phyloP scores from a whole-genome alignment of 1,284 basidiomycete genomes.

The Neolentinus lepideus region DNA sequence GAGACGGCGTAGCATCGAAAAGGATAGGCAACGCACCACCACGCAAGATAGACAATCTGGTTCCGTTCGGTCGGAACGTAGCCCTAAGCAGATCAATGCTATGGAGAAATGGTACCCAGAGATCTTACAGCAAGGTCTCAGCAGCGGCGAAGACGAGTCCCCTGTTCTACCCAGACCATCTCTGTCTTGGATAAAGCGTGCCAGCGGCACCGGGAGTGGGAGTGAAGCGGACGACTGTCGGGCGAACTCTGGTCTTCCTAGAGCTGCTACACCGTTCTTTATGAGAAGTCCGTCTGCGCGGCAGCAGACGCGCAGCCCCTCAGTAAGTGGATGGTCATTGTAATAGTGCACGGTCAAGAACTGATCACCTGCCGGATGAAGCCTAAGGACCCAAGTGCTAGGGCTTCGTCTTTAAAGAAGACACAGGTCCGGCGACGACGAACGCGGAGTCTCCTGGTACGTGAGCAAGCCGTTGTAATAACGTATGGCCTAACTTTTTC shows the following conservation, averaged over 20 bases:
- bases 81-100: too few relatives aligned
- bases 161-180: background rate
- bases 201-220: background rate
- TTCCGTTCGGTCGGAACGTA: too few relatives aligned
- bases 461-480: too few relatives aligned
- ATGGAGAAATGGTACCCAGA: background rate
- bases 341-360: background rate
- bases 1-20: background rate
- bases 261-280: background rate
- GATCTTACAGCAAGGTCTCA: background rate
- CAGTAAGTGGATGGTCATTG: background rate
- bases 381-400: too few relatives aligned
- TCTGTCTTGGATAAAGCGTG: background rate
- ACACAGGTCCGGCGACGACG: too few relatives aligned
- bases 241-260: background rate
- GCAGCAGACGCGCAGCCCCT: background rate
- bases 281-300: background rate
- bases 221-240: background rate
- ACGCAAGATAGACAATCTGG: too few relatives aligned
- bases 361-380: too few relatives aligned
- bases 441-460: too few relatives aligned
- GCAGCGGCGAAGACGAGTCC: background rate
- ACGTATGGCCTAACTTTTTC: too few relatives aligned
- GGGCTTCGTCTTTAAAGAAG: too few relatives aligned
- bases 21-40: too few relatives aligned